These are phyloP conservation scores for Closterium sp. DNA, from an alignment of 139 green algal species.

Conservation along the genomic window DNA sequence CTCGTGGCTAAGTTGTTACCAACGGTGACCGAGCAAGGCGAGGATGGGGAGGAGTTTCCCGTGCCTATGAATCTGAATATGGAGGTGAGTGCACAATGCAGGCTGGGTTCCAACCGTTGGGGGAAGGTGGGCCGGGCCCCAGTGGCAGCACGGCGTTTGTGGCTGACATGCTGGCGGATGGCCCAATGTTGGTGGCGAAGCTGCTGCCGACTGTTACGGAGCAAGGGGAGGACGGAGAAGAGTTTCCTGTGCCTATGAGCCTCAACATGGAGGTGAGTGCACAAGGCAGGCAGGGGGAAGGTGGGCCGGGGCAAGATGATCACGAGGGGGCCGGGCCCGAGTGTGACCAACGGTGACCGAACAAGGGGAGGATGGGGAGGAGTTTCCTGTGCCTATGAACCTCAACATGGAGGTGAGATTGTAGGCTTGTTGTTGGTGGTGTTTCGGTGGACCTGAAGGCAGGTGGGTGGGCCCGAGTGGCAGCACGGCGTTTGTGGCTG, in stretches of 20 bases:
- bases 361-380: not conserved
- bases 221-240: too few species aligned
- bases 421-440: too few species aligned
- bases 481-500: not conserved
- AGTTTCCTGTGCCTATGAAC: not conserved
- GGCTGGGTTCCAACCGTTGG: too few species aligned
- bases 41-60: not conserved
- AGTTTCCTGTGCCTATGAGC: too few species aligned
- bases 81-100: not conserved
- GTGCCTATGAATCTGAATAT: not conserved
- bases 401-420: not conserved
- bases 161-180: not conserved
- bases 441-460: too few species aligned
- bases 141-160: too few species aligned
- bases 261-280: too few species aligned
- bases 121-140: too few species aligned
- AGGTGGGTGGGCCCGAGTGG: not conserved
- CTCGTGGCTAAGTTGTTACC: not conserved
- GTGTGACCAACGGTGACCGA: not conserved
- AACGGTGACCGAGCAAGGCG: not conserved
- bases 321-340: not conserved
- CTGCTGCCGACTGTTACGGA: too few species aligned
- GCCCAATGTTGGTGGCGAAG: too few species aligned
- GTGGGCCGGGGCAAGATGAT: not conserved
- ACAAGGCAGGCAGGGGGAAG: too few species aligned